These are phyloP conservation scores for Fistulifera pelliculosa DNA, from an alignment of 108 stramenopile genomes.

Conservation along the genomic window DNA sequence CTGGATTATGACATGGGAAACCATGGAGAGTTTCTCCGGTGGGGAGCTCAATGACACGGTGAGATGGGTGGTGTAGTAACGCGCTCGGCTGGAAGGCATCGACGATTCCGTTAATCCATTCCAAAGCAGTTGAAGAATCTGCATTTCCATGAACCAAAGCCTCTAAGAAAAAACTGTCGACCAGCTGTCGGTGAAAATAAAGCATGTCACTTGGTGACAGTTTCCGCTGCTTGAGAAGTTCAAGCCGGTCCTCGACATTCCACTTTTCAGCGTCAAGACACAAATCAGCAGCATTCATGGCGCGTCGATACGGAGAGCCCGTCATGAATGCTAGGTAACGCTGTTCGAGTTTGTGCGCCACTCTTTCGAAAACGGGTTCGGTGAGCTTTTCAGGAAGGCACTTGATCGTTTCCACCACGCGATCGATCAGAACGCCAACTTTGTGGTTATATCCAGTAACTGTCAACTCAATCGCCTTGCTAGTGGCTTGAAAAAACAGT, in stretches of 20 bases:
- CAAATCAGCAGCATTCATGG: conserved; percentile 39
- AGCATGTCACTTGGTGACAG: conserved; percentile 28
- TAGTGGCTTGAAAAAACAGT: conserved; percentile 23
- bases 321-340: conserved; percentile 42
- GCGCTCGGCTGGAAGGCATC: neutral
- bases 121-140: conserved; percentile 38
- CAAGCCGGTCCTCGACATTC: conserved; percentile 36
- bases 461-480: conserved; percentile 28
- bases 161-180: conserved; percentile 33
- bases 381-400: conserved; percentile 13
- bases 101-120: neutral
- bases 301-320: conserved; percentile 61
- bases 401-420: conserved; percentile 26
- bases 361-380: conserved; percentile 40
- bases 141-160: conserved; percentile 71
- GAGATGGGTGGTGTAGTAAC: conserved; percentile 16
- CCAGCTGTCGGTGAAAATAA: conserved; percentile 29
- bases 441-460: conserved; percentile 79
- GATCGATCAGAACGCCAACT: conserved; percentile 42
- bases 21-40: conserved; percentile 31
- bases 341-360: conserved; percentile 39
- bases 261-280: conserved; percentile 36
- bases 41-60: conserved; percentile 47
- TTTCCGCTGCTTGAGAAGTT: conserved; percentile 6
- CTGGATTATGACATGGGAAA: conserved; percentile 33